These are phyloP conservation scores for Sugiyamaella sp. DNA, from an alignment of 1,139 yeast species.

Conservation along the genomic window DNA sequence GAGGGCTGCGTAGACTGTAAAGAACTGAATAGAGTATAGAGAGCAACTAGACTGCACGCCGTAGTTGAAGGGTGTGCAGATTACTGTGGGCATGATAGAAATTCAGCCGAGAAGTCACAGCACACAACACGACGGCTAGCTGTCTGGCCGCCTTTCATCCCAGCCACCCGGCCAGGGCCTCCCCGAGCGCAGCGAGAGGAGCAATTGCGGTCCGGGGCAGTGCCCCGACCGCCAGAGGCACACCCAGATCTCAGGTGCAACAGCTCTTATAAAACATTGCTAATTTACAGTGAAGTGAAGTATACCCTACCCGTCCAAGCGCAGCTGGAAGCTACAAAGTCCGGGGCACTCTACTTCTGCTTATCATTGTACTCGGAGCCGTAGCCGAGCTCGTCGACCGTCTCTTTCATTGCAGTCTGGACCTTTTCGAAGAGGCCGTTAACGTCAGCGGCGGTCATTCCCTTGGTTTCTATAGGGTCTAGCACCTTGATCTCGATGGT, in stretches of 20 bases:
- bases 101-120: no score
- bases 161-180: no score
- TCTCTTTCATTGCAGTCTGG: slow-evolving; percentile 45
- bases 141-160: no score
- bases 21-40: no score
- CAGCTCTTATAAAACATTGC: no score
- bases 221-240: slow-evolving; percentile 1
- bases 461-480: slow-evolving; percentile 64
- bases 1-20: no score
- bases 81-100: no score
- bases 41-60: no score
- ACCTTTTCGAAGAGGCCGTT: slow-evolving; percentile 49
- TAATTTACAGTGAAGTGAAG: no score
- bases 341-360: slow-evolving; percentile 6
- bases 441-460: slow-evolving; percentile 63
- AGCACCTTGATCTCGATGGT: slow-evolving; percentile 65
- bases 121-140: no score
- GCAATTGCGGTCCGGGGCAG: background rate
- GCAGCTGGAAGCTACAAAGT: background rate
- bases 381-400: slow-evolving; percentile 41
- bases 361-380: slow-evolving; percentile 26
- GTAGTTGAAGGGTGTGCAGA: no score
- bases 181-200: background rate
- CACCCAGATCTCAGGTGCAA: background rate
- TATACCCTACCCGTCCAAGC: background rate